Percentiles rank a stretch among this genome's conserved stretches.
Evolutionary conservation across 2,329 filamentous ascomycete species (phyloP).

Genomic region (Ascochyta clinopodiicola): DNA sequence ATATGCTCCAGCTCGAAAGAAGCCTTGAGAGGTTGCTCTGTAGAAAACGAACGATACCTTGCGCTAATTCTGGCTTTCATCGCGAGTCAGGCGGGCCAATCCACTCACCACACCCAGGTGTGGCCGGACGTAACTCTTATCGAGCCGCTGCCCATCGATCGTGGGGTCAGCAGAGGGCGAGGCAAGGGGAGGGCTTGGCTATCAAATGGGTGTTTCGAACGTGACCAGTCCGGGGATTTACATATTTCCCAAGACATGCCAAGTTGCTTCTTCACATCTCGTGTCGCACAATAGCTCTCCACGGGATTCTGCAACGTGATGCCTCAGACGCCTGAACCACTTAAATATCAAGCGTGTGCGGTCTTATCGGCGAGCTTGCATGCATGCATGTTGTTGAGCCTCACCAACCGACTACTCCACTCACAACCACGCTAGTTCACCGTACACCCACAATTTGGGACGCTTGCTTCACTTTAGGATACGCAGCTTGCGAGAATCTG

Average conservation of each 20-base stretch:
- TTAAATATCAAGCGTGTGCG: conserved; percentile 5
- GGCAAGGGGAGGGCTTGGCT: neutral
- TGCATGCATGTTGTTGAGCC: conserved; percentile 21
- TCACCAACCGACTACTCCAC: conserved; percentile 12
- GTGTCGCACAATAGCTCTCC: conserved; percentile 16
- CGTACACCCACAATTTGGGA: conserved; percentile 14
- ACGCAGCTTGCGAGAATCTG: conserved; percentile 6
- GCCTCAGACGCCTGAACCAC: neutral
- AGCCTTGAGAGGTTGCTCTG: neutral
- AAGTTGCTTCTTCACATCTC: conserved; percentile 5
- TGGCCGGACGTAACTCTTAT: neutral
- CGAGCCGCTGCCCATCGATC: neutral
- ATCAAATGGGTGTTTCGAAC: neutral
- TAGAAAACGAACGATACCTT: neutral
- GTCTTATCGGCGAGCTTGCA: conserved; percentile 13
- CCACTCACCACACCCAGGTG: neutral
- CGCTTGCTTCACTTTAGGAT: conserved; percentile 16
- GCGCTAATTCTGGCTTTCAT: neutral
- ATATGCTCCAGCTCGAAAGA: neutral
- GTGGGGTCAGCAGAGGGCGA: neutral
- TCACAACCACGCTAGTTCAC: conserved; percentile 13
- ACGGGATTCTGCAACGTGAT: conserved; percentile 5
- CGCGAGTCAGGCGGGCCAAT: neutral
- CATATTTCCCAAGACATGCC: conserved; percentile 5
- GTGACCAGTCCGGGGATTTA: neutral